Percentiles rank a stretch among this genome's conserved stretches.
These are phyloP conservation scores for Cyclotella choctawhatcheeana DNA, from an alignment of 108 stramenopile species.

Conservation along the genomic window DNA sequence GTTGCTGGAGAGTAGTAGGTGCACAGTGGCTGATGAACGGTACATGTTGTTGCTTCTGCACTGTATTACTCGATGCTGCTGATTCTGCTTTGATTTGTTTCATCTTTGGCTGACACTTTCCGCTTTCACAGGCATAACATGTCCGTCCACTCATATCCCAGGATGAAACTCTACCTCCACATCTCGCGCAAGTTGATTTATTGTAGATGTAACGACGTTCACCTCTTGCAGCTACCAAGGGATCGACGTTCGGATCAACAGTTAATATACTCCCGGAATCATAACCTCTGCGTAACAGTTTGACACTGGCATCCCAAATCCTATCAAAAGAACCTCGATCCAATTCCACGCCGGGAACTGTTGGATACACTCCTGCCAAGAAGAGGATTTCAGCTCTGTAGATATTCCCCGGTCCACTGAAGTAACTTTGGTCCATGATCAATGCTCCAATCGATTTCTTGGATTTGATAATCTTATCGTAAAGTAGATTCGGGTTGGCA, in stretches of 20 bases:
- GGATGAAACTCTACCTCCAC: constrained; percentile 45
- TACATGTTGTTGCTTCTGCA: constrained; percentile 31
- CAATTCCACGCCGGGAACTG: constrained; percentile 43
- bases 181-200: constrained; percentile 58
- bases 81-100: background rate
- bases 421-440: constrained; percentile 80
- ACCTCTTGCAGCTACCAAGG: constrained; percentile 42
- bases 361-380: constrained; percentile 73
- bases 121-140: constrained; percentile 66
- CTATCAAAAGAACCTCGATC: constrained; percentile 56
- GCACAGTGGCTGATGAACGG: constrained; percentile 78
- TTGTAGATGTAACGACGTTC: constrained; percentile 79
- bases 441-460: constrained; percentile 71
- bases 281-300: constrained; percentile 61
- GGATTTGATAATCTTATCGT: constrained; percentile 52
- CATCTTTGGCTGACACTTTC: constrained; percentile 59
- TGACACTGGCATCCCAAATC: constrained; percentile 63
- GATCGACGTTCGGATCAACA: constrained; percentile 53
- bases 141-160: constrained; percentile 70
- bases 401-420: constrained; percentile 79
- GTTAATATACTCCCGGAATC: constrained; percentile 71
- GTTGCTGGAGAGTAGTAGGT: constrained; percentile 32
- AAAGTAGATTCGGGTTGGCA: constrained; percentile 63
- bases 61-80: background rate
- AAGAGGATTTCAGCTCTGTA: constrained; percentile 83